Base-by-base conservation (phyloP, 257 asterid species). In the Craterostigma plantagineum region DNA sequence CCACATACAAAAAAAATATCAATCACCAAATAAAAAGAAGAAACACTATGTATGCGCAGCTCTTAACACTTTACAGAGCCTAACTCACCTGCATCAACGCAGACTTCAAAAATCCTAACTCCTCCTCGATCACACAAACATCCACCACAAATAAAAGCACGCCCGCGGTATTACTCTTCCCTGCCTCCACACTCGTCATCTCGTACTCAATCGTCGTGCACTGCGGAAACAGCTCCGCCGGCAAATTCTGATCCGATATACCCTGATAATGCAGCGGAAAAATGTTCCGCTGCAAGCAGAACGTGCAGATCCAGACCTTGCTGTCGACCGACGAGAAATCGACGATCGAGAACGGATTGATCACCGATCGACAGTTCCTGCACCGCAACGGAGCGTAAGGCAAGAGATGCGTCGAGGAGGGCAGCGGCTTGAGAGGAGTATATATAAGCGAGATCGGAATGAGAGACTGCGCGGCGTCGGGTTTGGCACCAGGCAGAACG, bases 151-250 rank as follows among this genome's bases (percentile, higher is more conserved):
- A 76, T 55, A 90, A 59, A 49, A 68, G 77, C n/a, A 90, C 75
- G 51, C 2, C 6, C 30, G 30, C 30, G 30, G 4, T 23, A 6
- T 69, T 69, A 48, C 59, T 59, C 41, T 56, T 47, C 54, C 53
- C 77, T 16, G 60, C 48, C 45, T 66, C 63, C 43, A 61, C 59
- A 55, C 46, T 59, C 10, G 55, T 36, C 14, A 58, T 61, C 56
- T 76, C 95, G 55, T 87, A 87, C 63, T 82, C 98, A 23, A 87
- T 74, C 5, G 95, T 82, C 10, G 95, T 87, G 47, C 64, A 72
- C 63, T 82, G 95, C 13, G 98, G 90, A 46, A 74, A 87, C 16
- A 87, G 85, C 70, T 87, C 95, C n/a, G 91, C 98, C 3, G 98
- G 98, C 46, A 82, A 49, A 60, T 66, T 76, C 46, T 80, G 68